These are phyloP conservation scores for Phyllosticta citrichinensis DNA, from an alignment of 2,329 filamentous ascomycete genomes.

Conservation along the genomic window DNA sequence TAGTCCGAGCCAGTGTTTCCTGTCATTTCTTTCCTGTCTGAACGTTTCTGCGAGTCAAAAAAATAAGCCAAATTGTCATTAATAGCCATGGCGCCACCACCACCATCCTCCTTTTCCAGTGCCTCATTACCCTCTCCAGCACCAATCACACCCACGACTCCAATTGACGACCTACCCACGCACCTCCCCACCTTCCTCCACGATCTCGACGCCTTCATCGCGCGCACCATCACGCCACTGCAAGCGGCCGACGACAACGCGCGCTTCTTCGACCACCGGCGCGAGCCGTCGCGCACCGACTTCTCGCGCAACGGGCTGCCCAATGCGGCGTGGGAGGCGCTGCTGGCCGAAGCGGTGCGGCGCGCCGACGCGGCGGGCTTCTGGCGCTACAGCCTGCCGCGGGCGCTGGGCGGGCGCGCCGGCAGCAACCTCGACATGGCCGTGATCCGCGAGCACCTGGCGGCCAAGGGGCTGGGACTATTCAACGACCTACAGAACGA, in stretches of 20 bases:
- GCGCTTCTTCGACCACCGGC: conserved; percentile 56
- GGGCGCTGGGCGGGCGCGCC: conserved; percentile 45
- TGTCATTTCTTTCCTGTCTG: neutral
- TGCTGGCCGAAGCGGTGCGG: conserved; percentile 39
- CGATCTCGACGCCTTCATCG: conserved; percentile 49
- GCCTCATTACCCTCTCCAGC: neutral
- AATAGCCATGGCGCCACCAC: neutral
- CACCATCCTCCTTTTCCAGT: neutral
- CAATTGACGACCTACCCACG: conserved; percentile 48
- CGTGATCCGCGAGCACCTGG: conserved; percentile 49
- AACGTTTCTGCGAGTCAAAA: too few species aligned
- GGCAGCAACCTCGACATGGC: conserved; percentile 54
- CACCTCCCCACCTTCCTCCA: conserved; percentile 40
- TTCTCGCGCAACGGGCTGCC: conserved; percentile 50
- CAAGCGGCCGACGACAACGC: conserved; percentile 49
- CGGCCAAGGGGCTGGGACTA: conserved; percentile 48
- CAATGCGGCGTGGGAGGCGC: conserved; percentile 47
- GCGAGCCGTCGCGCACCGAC: conserved; percentile 52
- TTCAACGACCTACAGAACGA: conserved; percentile 57
- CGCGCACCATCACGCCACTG: conserved; percentile 42
- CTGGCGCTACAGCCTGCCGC: conserved; percentile 49
- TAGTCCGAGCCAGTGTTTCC: neutral
- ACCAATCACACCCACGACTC: conserved; percentile 16
- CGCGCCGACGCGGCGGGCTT: conserved; percentile 51
- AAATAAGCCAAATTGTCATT: too few species aligned